Conservation (phyloP, 1,284 basidiomycete species). For the Moniliella sp. region DNA sequence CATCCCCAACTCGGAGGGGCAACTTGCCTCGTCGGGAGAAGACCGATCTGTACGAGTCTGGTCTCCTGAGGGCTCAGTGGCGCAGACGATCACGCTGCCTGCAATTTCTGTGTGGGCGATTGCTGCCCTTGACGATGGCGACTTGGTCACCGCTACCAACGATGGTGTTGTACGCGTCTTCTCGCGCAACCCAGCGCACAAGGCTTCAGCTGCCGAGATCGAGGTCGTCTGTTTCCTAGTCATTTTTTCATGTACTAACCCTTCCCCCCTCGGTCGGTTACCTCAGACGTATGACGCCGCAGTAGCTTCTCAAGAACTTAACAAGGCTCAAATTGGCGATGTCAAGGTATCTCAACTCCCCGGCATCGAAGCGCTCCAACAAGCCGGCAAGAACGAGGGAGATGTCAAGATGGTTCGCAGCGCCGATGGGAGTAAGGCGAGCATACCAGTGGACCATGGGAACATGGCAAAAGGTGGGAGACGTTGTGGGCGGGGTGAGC, state of each 20-base stretch:
- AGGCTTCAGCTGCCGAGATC: constrained; percentile 46
- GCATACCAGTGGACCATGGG: constrained; percentile 48
- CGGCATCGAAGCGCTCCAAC: constrained; percentile 54
- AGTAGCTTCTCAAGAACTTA: constrained; percentile 23
- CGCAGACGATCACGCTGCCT: constrained; percentile 70
- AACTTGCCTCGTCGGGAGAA: constrained; percentile 74
- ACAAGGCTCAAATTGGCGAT: constrained; percentile 53
- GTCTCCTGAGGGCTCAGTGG: constrained; percentile 47
- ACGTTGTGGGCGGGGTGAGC: constrained; percentile 81
- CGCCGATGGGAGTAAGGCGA: constrained; percentile 16
- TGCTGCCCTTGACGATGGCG: constrained; percentile 59
- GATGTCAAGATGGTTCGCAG: constrained; percentile 56
- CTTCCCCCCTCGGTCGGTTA: neutral
- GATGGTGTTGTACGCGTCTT: constrained; percentile 74
- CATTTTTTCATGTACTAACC: neutral
- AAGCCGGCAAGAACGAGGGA: constrained; percentile 62
- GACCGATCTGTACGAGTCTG: constrained; percentile 65
- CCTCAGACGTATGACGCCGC: constrained; percentile 12
- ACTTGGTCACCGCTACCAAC: constrained; percentile 71
- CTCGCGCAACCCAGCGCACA: constrained; percentile 50
- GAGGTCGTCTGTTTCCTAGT: neutral
- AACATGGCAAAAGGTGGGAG: constrained; percentile 77
- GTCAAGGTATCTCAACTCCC: constrained; percentile 71
- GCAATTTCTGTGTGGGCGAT: constrained; percentile 85
- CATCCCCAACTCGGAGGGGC: constrained; percentile 46